phyloP scores from a whole-genome alignment of 2,329 filamentous ascomycete species.

The Beauveria asiatica region DNA sequence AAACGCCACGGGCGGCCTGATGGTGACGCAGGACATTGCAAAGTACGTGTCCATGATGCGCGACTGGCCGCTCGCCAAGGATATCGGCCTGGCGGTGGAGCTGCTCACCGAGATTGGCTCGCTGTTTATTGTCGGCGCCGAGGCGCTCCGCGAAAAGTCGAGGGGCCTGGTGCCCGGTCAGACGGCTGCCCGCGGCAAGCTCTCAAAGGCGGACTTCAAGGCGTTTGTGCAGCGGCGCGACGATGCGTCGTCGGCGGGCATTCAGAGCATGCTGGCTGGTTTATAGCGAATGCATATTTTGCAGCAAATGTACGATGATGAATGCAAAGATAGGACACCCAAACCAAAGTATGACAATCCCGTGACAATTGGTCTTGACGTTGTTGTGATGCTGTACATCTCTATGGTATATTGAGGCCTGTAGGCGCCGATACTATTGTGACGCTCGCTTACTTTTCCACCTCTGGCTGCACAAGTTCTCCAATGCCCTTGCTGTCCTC shows the following conservation, averaged over 20 bases:
- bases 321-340: constrained; percentile 13
- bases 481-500: constrained; percentile 60
- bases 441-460: neutral
- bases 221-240: constrained; percentile 79
- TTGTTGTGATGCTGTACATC: neutral
- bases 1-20: constrained; percentile 84
- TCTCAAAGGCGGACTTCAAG: constrained; percentile 64
- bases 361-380: neutral
- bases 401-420: neutral
- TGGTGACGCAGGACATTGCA: constrained; percentile 93
- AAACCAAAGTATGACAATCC: neutral
- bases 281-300: constrained; percentile 29
- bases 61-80: constrained; percentile 67
- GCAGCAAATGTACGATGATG: constrained; percentile 7
- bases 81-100: constrained; percentile 65
- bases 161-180: constrained; percentile 44
- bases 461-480: constrained; percentile 42
- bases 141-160: constrained; percentile 64
- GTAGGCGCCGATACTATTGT: neutral
- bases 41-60: constrained; percentile 83
- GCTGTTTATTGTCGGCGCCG: constrained; percentile 84
- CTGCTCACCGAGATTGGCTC: constrained; percentile 89
- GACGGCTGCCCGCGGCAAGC: constrained; percentile 40
- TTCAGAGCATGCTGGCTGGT: constrained; percentile 71
- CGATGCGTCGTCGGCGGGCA: constrained; percentile 69